Evolutionary conservation across 305 asterid species (phyloP).

Genomic region (Striga hermonthica): DNA sequence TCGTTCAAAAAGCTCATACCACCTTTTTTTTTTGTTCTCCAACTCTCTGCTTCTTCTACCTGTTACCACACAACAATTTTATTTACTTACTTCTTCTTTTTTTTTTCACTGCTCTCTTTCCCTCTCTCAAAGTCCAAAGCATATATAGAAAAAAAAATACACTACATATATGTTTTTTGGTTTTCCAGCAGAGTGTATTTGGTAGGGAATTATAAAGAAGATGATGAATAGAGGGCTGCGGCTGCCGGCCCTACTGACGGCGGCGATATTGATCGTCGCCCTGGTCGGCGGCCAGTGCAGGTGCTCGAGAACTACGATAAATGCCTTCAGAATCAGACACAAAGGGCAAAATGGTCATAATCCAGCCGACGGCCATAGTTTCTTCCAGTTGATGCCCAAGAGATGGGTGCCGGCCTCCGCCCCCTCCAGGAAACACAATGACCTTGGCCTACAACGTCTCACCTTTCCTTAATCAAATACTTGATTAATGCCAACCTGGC

Average conservation of each 20-base stretch:
- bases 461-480: neutral
- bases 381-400: constrained; percentile 44
- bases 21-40: no score
- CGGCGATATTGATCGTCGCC: neutral
- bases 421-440: constrained; percentile 57
- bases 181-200: no score
- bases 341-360: neutral
- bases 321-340: neutral
- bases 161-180: no score
- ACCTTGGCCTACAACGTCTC: constrained; percentile 42
- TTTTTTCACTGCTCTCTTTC: no score
- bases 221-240: neutral
- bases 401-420: constrained; percentile 52
- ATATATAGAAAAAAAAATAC: no score
- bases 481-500: no score
- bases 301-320: constrained; percentile 34
- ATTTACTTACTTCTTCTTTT: no score
- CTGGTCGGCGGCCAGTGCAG: constrained; percentile 23
- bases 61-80: no score
- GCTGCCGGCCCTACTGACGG: neutral
- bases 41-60: no score
- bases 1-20: no score
- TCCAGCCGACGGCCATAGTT: constrained; percentile 22
- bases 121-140: no score
- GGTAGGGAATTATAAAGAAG: no score